Percentiles rank a stretch among this genome's conserved stretches.
phyloP scores from a whole-genome alignment of 108 stramenopile species.

The Nitzschia palea region DNA sequence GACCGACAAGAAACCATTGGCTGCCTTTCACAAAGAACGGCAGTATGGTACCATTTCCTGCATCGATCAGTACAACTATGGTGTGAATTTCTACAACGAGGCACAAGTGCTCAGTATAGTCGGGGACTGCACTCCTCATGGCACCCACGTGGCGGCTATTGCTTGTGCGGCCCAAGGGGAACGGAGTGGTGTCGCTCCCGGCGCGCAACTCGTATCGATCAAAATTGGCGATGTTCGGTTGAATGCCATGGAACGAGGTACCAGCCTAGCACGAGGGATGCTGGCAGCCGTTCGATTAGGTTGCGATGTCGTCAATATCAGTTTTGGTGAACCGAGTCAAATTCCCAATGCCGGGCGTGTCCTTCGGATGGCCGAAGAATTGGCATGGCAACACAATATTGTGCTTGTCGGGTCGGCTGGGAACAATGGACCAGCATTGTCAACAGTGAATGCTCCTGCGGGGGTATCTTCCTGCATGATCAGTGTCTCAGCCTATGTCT shows the following conservation, averaged over 20 bases:
- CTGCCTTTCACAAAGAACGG: conserved; percentile 54
- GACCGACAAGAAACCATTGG: conserved; percentile 42
- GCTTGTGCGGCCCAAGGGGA: conserved; percentile 51
- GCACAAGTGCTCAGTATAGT: conserved; percentile 75
- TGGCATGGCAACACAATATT: conserved; percentile 72
- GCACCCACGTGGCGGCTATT: conserved; percentile 93
- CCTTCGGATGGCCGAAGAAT: conserved; percentile 61
- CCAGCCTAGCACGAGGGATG: conserved; percentile 74
- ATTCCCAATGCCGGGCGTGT: conserved; percentile 59
- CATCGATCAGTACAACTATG: conserved; percentile 61
- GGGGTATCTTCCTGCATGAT: conserved; percentile 61
- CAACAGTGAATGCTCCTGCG: conserved; percentile 87
- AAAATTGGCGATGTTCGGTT: conserved; percentile 91
- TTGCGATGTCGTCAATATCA: conserved; percentile 89
- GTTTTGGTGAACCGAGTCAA: conserved; percentile 81
- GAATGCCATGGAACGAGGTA: conserved; percentile 89
- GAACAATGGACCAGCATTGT: conserved; percentile 90
- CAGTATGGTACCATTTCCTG: conserved; percentile 44
- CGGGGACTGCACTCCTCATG: conserved; percentile 85
- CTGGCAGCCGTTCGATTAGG: conserved; percentile 67
- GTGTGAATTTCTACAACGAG: conserved; percentile 79
- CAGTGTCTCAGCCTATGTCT: conserved; percentile 84
- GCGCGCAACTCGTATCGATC: conserved; percentile 81
- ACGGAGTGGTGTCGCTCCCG: conserved; percentile 90
- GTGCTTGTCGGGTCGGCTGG: conserved; percentile 79